Conservation (phyloP, 352 stramenopile genomes). For the Phytopythium litorale region DNA sequence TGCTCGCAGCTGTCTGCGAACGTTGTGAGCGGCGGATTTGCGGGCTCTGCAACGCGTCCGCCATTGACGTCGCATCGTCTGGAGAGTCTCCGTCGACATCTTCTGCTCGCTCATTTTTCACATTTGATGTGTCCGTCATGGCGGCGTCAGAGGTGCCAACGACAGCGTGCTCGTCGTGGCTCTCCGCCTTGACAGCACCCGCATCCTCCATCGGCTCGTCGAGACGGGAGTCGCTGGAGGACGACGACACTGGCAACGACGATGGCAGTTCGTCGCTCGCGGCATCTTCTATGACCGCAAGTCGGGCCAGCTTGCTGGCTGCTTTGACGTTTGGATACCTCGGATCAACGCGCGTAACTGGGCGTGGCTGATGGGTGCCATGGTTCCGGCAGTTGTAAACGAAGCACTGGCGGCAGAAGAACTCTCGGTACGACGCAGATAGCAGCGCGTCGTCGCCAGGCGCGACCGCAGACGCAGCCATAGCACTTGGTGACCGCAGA, state of each 20-base stretch:
- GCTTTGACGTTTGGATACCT: constrained; percentile 51
- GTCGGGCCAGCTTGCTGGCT: constrained; percentile 25
- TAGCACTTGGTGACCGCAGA: constrained; percentile 3
- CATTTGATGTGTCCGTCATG: background rate
- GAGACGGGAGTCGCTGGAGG: background rate
- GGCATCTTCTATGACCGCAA: constrained; percentile 5
- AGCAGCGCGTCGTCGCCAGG: background rate
- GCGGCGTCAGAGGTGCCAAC: background rate
- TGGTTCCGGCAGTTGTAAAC: constrained; percentile 75
- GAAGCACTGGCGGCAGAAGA: constrained; percentile 78
- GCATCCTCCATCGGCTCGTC: background rate
- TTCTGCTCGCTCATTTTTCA: background rate
- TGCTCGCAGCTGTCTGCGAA: constrained; percentile 48
- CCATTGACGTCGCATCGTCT: background rate
- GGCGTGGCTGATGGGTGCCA: constrained; percentile 44
- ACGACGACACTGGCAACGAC: background rate
- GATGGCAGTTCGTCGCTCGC: background rate
- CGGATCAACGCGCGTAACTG: constrained; percentile 45
- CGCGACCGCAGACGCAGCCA: background rate
- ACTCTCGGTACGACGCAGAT: constrained; percentile 35
- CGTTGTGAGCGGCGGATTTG: constrained; percentile 32
- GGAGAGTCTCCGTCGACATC: background rate
- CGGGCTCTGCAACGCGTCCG: background rate
- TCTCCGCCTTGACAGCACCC: background rate
- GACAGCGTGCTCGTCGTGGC: background rate